Conservation (phyloP, 2,329 filamentous ascomycete genomes). For the Aspergillus sergii region DNA sequence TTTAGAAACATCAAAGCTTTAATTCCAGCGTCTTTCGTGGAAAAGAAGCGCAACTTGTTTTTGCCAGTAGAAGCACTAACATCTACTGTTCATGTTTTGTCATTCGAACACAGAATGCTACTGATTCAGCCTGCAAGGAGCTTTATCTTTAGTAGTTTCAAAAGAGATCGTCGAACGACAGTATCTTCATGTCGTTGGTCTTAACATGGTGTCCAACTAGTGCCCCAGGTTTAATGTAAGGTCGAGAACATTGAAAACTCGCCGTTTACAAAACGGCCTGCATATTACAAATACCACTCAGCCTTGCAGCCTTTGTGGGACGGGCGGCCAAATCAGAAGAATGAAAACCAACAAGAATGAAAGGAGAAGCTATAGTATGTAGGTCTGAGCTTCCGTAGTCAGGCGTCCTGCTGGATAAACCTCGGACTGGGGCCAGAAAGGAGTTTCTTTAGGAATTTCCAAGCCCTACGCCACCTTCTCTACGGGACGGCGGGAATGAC, state of each 20-base stretch:
- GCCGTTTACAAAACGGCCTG: neutral
- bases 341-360: neutral
- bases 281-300: neutral
- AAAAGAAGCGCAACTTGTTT: neutral
- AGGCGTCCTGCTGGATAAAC: neutral
- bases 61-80: neutral
- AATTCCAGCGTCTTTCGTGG: neutral
- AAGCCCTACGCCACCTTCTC: neutral
- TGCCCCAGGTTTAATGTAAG: neutral
- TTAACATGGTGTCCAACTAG: neutral
- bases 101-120: no score
- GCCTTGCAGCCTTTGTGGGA: neutral
- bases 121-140: no score
- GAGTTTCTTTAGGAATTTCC: neutral
- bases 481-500: neutral
- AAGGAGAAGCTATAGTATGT: neutral
- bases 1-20: neutral
- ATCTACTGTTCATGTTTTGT: no score
- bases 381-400: neutral
- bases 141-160: no score
- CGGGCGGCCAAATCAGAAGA: neutral
- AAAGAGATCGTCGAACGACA: neutral
- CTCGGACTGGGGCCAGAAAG: neutral
- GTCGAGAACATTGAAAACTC: neutral
- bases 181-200: neutral